Evolutionary conservation across 352 stramenopile genomes (phyloP).

Genomic region (Globisporangium canariense): DNA sequence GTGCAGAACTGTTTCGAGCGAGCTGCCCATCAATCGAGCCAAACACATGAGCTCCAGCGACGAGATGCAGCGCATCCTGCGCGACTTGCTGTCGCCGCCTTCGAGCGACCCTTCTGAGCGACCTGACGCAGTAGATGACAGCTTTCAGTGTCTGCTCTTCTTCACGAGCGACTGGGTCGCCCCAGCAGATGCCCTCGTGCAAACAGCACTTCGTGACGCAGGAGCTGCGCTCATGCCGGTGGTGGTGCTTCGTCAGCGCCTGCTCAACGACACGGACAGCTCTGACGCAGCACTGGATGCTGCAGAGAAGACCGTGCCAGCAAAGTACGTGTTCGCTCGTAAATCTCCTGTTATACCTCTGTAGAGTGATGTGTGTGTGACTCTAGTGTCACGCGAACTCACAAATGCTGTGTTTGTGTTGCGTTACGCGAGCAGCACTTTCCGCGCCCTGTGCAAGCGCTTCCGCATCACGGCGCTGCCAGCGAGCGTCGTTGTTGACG

Average conservation of each 20-base stretch:
- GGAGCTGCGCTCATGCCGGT: slow-evolving; percentile 16
- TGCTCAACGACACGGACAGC: slow-evolving; percentile 5
- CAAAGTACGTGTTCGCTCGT: not conserved
- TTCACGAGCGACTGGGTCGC: slow-evolving; percentile 45
- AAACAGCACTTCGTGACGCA: slow-evolving; percentile 17
- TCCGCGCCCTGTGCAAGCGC: slow-evolving; percentile 37
- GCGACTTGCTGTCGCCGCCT: not conserved
- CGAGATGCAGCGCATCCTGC: slow-evolving; percentile 2
- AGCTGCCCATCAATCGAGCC: no score
- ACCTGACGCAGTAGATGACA: not conserved
- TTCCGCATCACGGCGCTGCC: slow-evolving; percentile 40
- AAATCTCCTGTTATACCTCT: not conserved
- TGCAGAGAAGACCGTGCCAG: not conserved
- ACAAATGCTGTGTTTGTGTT: not conserved
- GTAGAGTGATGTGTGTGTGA: not conserved
- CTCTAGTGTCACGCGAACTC: not conserved
- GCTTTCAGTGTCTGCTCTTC: slow-evolving; percentile 19
- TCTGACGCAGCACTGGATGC: not conserved
- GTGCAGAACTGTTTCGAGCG: no score
- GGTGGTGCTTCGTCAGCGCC: slow-evolving; percentile 27
- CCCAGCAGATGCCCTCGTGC: slow-evolving; percentile 29
- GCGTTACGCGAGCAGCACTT: slow-evolving; percentile 22
- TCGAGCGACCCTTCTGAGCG: not conserved
- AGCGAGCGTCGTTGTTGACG: slow-evolving; percentile 28
- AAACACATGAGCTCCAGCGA: not conserved